Base-by-base conservation (phyloP, 2,329 filamentous ascomycete species). In the Sporothrix brasiliensis region DNA sequence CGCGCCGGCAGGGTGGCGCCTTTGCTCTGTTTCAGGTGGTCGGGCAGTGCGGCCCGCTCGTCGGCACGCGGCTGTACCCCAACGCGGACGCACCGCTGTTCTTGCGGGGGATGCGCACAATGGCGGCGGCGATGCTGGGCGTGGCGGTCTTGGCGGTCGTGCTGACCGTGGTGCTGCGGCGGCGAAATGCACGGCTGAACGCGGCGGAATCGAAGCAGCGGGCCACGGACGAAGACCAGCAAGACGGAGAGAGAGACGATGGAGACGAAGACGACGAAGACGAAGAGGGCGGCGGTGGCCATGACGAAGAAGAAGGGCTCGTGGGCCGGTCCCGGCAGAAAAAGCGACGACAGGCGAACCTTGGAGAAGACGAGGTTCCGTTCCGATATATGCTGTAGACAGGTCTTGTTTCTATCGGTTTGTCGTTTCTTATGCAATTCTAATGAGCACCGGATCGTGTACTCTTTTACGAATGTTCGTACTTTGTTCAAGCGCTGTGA, bases 11-110 rank as follows among this genome's bases (percentile, higher is more conserved):
- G 74, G 88, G 88, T 1, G 92, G 91, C 1, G 74, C 72, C 19
- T 92, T 97, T 76, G 92, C 91, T 0, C 83, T 97, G 44, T 79
- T 97, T 76, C 94, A 97, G 79, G 76, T 93, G 49, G 85, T 97
- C 16, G 94, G 92, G 1, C 92, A 96, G 80, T 90, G 89, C 73
- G 92, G 92, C 0, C 92, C 92, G 1, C 79, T 92, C 3, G 80
- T 91, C n/a, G 89, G 89, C 19, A 90, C 88, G 7, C 82, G 88
- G 58, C 79, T 92, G 67, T 92, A 91, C 75, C 90, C 89, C 0
- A 81, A 84, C 68, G 73, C 76, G 13, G 86, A 91, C 72, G 85
- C 81, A 11, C 89, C 89, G 1, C 89, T 85, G 77, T 92, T 90
- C 76, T 80, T 86, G 3, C 79, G 75, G 1, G 89, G 90, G 2